phyloP scores from a whole-genome alignment of 2,329 filamentous ascomycete genomes.

The Aspergillus floridensis region DNA sequence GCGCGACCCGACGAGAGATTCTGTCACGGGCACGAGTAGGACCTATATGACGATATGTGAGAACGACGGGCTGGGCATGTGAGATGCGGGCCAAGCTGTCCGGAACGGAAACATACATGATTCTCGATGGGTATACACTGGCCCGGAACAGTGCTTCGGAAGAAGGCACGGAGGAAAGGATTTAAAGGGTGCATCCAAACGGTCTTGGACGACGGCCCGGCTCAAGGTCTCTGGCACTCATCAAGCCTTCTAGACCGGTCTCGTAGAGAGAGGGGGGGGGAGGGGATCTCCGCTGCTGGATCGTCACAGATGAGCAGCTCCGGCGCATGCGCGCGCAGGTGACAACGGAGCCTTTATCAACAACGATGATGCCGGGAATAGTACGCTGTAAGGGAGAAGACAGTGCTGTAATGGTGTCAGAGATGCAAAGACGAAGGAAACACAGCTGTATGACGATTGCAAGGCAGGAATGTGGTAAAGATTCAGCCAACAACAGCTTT shows the following conservation, averaged over 20 bases:
- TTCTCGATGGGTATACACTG: conserved; percentile 91
- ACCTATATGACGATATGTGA: conserved; percentile 50
- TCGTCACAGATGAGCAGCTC: conserved; percentile 32
- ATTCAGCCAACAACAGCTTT: conserved; percentile 21
- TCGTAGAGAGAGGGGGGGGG: conserved; percentile 18
- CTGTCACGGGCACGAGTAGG: conserved; percentile 88
- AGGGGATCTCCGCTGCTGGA: conserved; percentile 25
- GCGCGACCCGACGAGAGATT: conserved; percentile 81
- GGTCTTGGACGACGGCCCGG: conserved; percentile 43
- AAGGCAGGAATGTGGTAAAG: conserved; percentile 6
- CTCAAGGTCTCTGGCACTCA: conserved; percentile 33
- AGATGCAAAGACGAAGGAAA: neutral
- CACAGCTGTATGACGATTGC: neutral
- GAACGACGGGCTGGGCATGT: conserved; percentile 12
- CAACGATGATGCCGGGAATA: neutral
- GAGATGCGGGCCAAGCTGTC: neutral
- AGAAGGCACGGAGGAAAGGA: conserved; percentile 97
- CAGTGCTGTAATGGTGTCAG: neutral
- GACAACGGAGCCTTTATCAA: conserved; percentile 1
- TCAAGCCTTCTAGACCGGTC: conserved; percentile 35
- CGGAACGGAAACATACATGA: conserved; percentile 55
- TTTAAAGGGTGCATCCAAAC: conserved; percentile 96
- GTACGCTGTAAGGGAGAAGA: neutral
- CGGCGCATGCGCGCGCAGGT: conserved; percentile 28
- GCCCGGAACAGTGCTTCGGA: conserved; percentile 85